Evolutionary conservation across 305 asterid genomes (phyloP).

Genomic region (Fraxinus nigra): DNA sequence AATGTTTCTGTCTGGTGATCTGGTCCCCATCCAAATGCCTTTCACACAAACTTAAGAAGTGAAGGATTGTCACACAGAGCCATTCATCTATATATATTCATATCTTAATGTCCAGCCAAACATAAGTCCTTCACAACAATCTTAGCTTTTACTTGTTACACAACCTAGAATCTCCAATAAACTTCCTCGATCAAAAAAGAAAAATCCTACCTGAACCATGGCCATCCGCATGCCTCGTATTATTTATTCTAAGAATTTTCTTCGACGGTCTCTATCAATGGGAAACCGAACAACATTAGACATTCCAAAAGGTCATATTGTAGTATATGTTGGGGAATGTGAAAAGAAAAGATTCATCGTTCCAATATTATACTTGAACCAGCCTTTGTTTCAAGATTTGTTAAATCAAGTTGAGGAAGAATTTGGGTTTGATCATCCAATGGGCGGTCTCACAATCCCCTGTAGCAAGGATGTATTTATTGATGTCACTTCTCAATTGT

Average conservation of each 20-base stretch:
- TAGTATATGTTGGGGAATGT: conserved; percentile 49
- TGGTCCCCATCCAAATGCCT: neutral
- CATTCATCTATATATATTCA: conserved; percentile 10
- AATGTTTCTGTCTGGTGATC: conserved; percentile 16
- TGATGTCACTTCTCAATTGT: conserved; percentile 24
- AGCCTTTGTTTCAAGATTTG: conserved; percentile 37
- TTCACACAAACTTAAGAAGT: conserved; percentile 3
- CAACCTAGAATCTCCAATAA: neutral
- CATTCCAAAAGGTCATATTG: conserved; percentile 36
- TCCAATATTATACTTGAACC: conserved; percentile 44
- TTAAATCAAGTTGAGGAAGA: conserved; percentile 40
- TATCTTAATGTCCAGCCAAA: neutral
- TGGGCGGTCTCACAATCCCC: conserved; percentile 51
- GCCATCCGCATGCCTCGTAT: conserved; percentile 14
- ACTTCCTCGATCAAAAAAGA: neutral
- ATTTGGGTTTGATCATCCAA: conserved; percentile 46
- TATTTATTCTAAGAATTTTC: neutral
- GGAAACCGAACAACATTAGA: conserved; percentile 16
- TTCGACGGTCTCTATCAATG: conserved; percentile 21
- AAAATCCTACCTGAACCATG: conserved; percentile 3
- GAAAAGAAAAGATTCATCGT: conserved; percentile 37
- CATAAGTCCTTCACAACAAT: neutral
- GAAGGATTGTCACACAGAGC: neutral
- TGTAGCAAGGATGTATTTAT: conserved; percentile 42
- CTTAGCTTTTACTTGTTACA: neutral